Conservation (phyloP, 306 rosid species). For the Trifolium subterraneum region DNA sequence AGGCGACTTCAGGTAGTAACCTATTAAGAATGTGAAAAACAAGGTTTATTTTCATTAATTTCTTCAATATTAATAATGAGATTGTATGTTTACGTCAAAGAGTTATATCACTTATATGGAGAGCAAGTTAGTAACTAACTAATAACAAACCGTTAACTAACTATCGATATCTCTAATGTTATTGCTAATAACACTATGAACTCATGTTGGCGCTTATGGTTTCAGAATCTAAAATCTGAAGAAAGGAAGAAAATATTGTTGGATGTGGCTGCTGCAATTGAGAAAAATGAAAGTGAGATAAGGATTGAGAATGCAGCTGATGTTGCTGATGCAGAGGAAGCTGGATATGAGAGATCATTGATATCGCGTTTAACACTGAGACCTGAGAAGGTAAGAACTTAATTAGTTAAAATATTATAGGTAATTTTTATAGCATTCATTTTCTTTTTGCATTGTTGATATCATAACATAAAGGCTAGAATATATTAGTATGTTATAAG, state of each 20-base stretch:
- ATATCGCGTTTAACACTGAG: slow-evolving; percentile 78
- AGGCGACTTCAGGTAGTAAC: slow-evolving; percentile 65
- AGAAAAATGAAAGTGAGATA: slow-evolving; percentile 63
- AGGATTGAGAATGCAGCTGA: slow-evolving; percentile 69
- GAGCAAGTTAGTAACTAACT: neutral
- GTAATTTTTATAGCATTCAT: slow-evolving; percentile 2
- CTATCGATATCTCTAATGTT: neutral
- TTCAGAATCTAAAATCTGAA: slow-evolving; percentile 58
- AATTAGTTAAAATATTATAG: slow-evolving; percentile 17
- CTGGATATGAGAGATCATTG: slow-evolving; percentile 70
- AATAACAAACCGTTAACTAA: neutral
- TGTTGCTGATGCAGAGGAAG: slow-evolving; percentile 65
- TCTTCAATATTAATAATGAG: slow-evolving; percentile 4
- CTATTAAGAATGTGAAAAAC: slow-evolving; percentile 6
- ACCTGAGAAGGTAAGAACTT: slow-evolving; percentile 73
- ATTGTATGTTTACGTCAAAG: too few relatives aligned
- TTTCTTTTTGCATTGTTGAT: neutral
- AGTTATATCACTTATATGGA: too few relatives aligned
- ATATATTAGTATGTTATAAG: neutral
- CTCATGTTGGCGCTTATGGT: slow-evolving; percentile 26
- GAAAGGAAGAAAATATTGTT: slow-evolving; percentile 76
- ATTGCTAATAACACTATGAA: neutral
- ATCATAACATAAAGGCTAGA: too few relatives aligned
- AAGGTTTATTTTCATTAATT: slow-evolving; percentile 14
- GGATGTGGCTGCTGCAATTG: slow-evolving; percentile 72